phyloP scores from a whole-genome alignment of 306 rosid species.

The Betula pendula region DNA sequence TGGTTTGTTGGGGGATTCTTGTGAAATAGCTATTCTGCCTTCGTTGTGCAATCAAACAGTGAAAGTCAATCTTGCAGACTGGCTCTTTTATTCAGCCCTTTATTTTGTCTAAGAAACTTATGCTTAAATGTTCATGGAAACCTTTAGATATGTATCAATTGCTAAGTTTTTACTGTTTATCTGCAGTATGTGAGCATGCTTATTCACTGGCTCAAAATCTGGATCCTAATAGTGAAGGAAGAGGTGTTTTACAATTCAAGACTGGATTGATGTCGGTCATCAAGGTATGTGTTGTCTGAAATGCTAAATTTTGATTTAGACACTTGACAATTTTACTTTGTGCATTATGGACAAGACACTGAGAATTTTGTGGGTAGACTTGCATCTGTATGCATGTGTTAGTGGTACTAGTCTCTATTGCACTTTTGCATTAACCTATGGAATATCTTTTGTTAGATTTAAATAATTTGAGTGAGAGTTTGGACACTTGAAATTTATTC shows the following conservation, averaged over 20 bases:
- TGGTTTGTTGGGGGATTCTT: too few species aligned
- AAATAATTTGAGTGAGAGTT: background rate
- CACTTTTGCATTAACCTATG: conserved; percentile 5
- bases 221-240: conserved; percentile 97
- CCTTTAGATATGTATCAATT: background rate
- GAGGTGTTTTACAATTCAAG: conserved; percentile 97
- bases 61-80: too few species aligned
- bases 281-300: conserved; percentile 54
- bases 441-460: background rate
- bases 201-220: conserved; percentile 82
- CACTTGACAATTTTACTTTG: background rate
- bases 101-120: background rate
- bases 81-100: background rate
- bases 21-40: too few species aligned
- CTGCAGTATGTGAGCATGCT: conserved; percentile 95
- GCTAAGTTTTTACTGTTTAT: conserved; percentile 24
- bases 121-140: conserved; percentile 4
- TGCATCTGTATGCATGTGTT: conserved; percentile 5
- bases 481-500: background rate
- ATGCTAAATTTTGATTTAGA: conserved; percentile 1
- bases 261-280: conserved; percentile 96
- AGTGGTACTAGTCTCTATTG: conserved; percentile 5
- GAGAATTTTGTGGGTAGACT: background rate
- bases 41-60: background rate
- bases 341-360: background rate